These are phyloP conservation scores for Sporothrix brunneoviolacea DNA, from an alignment of 2,329 filamentous ascomycete species.

Conservation along the genomic window DNA sequence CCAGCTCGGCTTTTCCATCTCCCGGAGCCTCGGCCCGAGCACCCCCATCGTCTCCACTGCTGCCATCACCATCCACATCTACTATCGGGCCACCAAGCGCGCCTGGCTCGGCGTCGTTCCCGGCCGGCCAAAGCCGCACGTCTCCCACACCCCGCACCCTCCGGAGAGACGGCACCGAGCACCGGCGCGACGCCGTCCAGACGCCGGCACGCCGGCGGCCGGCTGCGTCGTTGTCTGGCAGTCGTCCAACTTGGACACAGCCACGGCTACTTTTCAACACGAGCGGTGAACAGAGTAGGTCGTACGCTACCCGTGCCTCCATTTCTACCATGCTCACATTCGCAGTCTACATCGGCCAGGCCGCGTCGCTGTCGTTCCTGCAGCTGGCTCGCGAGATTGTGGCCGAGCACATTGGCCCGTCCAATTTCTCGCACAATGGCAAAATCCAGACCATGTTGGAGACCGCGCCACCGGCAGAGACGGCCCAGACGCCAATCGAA, in stretches of 20 bases:
- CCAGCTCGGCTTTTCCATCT: background rate
- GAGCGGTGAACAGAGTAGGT: background rate
- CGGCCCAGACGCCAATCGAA: background rate
- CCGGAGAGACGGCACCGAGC: too few relatives aligned
- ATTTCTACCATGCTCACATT: background rate
- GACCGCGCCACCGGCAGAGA: background rate
- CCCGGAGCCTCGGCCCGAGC: background rate
- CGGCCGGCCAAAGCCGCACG: too few relatives aligned
- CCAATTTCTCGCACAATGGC: constrained; percentile 13
- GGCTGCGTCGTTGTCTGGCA: background rate
- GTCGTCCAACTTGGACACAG: constrained; percentile 1
- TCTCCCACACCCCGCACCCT: too few relatives aligned
- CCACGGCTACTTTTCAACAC: background rate
- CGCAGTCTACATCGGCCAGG: constrained; percentile 16
- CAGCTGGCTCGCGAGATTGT: constrained; percentile 14
- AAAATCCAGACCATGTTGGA: constrained; percentile 19
- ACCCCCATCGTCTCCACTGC: background rate
- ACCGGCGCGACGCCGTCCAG: too few relatives aligned
- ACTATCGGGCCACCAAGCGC: too few relatives aligned
- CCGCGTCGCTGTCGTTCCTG: constrained; percentile 17
- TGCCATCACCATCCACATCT: too few relatives aligned
- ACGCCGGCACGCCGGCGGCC: background rate
- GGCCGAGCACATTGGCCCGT: constrained; percentile 14
- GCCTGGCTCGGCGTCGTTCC: too few relatives aligned
- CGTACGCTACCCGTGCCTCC: background rate